Base-by-base conservation (phyloP, 2,329 filamentous ascomycete genomes). In the Bipolaris cookei region DNA sequence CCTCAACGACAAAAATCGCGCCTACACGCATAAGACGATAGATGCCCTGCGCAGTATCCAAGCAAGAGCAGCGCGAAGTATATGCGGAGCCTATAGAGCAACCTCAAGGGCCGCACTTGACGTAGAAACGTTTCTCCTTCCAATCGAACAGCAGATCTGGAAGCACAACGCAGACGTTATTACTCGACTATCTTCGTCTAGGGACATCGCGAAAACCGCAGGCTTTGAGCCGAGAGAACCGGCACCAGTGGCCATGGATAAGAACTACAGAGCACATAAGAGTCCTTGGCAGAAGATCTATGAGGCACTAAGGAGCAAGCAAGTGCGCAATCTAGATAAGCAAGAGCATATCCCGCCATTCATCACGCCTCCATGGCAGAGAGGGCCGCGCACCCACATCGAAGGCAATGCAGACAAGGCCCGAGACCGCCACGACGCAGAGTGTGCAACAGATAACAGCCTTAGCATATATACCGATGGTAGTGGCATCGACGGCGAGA, bases 401-500 rank as follows among this genome's bases (percentile, higher is more conserved):
- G 54, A 67, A 6, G 46, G 28, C 6, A 59, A 50, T 23, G 59
- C 52, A 3, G 18, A 65, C 18, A 58, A 48, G 47, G 62, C 61
- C 13, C 48, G 46, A 21, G n/a, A 50, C 7, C 42, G 51, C 51
- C 57, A 68, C 49, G 38, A 68, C 25, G 61, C 32, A 63, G 42
- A 56, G 46, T 25, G 50, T 34, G 21, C 58, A 47, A 23, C 56
- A 34, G 20, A 25, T 48, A 28, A 44, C 20, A 48, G 54, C 62
- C 56, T 68, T 18, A 63, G 59, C 47, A 68, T 68, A 45, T 68
- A 63, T 46, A 68, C 56, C 44, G 60, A 68, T 45, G 49, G 65
- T 5, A 68, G 65, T 43, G 49, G 65, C 13, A 67, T 64, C 39
- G 45, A 66, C n/a, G 51, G 56, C 32, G 43, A 61, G 42, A 65